A percentile compares a stretch with the other conserved stretches of the same genome.
phyloP scores from a whole-genome alignment of 768 basidiomycete genomes.

The Tulasnella sp. region DNA sequence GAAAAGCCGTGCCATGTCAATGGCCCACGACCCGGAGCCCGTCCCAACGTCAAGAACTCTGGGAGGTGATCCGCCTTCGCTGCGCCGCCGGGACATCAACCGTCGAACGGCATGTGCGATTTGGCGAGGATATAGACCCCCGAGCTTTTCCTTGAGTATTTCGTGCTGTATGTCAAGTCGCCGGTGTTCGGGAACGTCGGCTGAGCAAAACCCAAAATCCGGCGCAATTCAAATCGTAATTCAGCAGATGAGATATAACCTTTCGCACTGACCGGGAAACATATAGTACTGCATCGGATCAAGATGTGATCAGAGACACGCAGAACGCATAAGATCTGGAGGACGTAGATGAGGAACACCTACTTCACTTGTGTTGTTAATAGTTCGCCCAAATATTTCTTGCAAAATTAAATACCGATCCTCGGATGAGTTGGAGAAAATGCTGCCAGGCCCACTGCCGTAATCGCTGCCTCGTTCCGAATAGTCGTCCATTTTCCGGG shows the following conservation, averaged over 20 bases:
- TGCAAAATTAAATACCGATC: background rate
- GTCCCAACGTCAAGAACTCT: slow-evolving; percentile 31
- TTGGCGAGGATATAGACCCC: slow-evolving; percentile 28
- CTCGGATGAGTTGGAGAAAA: background rate
- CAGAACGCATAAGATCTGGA: no score
- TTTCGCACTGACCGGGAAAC: background rate
- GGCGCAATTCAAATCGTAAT: no score
- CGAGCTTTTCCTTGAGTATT: slow-evolving; percentile 28
- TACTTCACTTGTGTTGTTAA: background rate
- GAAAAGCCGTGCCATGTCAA: slow-evolving; percentile 7
- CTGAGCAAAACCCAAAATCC: background rate
- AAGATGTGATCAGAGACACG: background rate
- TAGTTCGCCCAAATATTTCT: background rate
- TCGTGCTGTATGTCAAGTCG: slow-evolving; percentile 32
- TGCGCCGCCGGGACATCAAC: slow-evolving; percentile 28
- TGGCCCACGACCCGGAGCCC: slow-evolving; percentile 32
- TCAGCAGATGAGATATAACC: background rate
- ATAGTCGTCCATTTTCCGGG: background rate
- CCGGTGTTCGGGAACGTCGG: slow-evolving; percentile 31
- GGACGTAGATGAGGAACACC: no score
- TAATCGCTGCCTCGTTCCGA: background rate
- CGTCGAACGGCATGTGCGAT: slow-evolving; percentile 27
- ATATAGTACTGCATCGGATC: background rate
- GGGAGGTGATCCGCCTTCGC: slow-evolving; percentile 22
- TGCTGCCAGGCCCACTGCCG: background rate